A percentile compares a stretch with the other conserved stretches of the same genome.
Evolutionary conservation across 768 basidiomycete species (phyloP).

Genomic region (Tulasnella sp.): DNA sequence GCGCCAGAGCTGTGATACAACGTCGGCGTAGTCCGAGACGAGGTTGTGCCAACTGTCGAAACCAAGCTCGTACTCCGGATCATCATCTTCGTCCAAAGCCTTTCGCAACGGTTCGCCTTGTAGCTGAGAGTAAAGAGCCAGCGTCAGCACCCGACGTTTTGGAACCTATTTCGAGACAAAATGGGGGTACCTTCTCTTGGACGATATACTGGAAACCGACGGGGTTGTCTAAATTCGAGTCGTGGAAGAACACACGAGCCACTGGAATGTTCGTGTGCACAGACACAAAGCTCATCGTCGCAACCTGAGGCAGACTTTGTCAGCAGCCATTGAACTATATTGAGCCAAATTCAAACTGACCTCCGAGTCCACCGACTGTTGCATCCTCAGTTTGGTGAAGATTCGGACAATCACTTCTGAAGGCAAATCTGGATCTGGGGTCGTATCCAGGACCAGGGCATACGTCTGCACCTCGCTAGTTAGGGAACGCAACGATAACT

Average conservation of each 20-base stretch:
- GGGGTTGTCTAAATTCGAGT: neutral
- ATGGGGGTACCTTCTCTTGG: neutral
- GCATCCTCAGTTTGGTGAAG: constrained; percentile 1
- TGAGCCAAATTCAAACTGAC: neutral
- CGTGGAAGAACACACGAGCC: constrained; percentile 18
- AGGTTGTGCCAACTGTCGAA: constrained; percentile 18
- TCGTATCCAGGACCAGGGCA: neutral
- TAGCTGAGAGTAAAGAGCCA: neutral
- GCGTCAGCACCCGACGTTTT: neutral
- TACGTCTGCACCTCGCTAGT: neutral
- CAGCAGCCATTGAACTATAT: neutral
- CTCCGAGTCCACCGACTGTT: constrained; percentile 15
- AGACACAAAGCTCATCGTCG: constrained; percentile 11
- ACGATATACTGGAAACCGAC: constrained; percentile 19
- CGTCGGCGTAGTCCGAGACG: constrained; percentile 15
- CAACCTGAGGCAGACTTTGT: neutral
- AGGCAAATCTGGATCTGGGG: constrained; percentile 15
- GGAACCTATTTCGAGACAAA: neutral
- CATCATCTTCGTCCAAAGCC: constrained; percentile 15
- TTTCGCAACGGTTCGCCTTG: constrained; percentile 17
- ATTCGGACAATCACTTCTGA: constrained; percentile 14
- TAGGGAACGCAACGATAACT: neutral
- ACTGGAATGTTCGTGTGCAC: constrained; percentile 12
- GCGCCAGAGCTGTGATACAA: constrained; percentile 14
- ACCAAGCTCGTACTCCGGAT: constrained; percentile 17